Percentiles rank a stretch among this genome's conserved stretches.
phyloP scores from a whole-genome alignment of 371 early-diverging fungal species.

The Paramicrosporidium saccamoebae region DNA sequence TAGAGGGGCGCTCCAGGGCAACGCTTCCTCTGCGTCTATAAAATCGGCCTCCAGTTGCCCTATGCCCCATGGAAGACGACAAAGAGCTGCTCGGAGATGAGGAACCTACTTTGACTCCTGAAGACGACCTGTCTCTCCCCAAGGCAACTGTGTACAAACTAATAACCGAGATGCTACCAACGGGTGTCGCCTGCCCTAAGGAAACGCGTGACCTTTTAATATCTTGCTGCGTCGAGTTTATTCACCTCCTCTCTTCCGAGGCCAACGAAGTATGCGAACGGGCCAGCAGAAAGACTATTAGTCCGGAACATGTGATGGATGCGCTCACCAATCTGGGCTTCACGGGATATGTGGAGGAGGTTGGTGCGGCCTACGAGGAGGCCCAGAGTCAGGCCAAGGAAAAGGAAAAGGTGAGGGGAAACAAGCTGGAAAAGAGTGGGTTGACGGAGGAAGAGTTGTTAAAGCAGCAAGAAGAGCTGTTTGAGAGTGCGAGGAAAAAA shows the following conservation, averaged over 20 bases:
- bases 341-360: conserved; percentile 56
- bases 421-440: conserved; percentile 55
- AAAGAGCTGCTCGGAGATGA: too few species aligned
- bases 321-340: conserved; percentile 71
- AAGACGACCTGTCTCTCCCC: too few species aligned
- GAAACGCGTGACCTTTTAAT: conserved; percentile 77
- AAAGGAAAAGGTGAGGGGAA: conserved; percentile 59
- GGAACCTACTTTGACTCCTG: too few species aligned
- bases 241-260: conserved; percentile 64
- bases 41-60: too few species aligned
- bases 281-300: conserved; percentile 88
- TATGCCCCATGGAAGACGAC: too few species aligned
- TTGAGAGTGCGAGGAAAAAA: too few species aligned
- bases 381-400: conserved; percentile 62
- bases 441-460: conserved; percentile 66
- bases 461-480: conserved; percentile 56
- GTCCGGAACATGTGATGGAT: conserved; percentile 73
- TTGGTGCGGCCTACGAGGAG: conserved; percentile 56
- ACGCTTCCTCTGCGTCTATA: too few species aligned
- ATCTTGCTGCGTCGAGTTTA: conserved; percentile 76
- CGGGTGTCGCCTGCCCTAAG: conserved; percentile 56
- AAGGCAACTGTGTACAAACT: conserved; percentile 93
- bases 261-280: conserved; percentile 92
- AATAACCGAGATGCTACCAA: conserved; percentile 72
- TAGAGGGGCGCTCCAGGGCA: too few species aligned